A percentile compares a stretch with the other conserved stretches of the same genome.
Evolutionary conservation across 2,329 filamentous ascomycete genomes (phyloP).

Genomic region (Trichoderma brevicompactum): DNA sequence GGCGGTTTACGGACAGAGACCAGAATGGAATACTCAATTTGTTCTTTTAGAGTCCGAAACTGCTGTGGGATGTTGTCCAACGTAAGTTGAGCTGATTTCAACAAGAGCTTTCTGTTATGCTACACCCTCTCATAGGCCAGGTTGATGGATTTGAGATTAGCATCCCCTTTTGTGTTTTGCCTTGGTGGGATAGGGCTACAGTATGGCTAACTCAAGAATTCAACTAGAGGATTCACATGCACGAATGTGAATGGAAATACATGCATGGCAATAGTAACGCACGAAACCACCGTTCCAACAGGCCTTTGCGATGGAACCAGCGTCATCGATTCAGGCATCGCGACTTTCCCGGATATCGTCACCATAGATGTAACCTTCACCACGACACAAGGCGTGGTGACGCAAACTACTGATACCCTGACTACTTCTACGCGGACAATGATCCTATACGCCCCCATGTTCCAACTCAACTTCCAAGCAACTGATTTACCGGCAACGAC

Average conservation of each 20-base stretch:
- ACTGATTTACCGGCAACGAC: slow-evolving; percentile 34
- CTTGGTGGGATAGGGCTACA: not conserved
- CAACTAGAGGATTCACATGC: slow-evolving; percentile 28
- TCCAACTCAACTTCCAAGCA: slow-evolving; percentile 39
- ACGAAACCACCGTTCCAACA: not conserved
- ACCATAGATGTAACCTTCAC: slow-evolving; percentile 6
- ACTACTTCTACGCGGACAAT: slow-evolving; percentile 25
- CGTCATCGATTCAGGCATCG: not conserved
- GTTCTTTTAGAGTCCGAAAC: slow-evolving; percentile 38
- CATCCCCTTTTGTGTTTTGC: not conserved
- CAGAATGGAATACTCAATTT: slow-evolving; percentile 38
- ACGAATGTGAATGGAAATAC: slow-evolving; percentile 28
- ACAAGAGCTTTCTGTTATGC: not conserved
- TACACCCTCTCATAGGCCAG: not conserved
- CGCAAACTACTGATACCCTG: too few species aligned
- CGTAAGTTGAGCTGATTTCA: slow-evolving; percentile 31
- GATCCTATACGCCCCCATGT: slow-evolving; percentile 37
- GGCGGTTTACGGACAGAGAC: slow-evolving; percentile 32
- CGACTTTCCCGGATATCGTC: slow-evolving; percentile 14
- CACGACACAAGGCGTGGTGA: not conserved
- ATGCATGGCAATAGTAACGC: slow-evolving; percentile 21
- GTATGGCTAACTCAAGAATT: not conserved
- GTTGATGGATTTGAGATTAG: not conserved
- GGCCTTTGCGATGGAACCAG: slow-evolving; percentile 13
- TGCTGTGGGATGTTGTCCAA: slow-evolving; percentile 42